Evolutionary conservation across 257 asterid species (phyloP), one percentile per base, ranked within the genome.

Genomic region (Solanum etuberosum): DNA sequence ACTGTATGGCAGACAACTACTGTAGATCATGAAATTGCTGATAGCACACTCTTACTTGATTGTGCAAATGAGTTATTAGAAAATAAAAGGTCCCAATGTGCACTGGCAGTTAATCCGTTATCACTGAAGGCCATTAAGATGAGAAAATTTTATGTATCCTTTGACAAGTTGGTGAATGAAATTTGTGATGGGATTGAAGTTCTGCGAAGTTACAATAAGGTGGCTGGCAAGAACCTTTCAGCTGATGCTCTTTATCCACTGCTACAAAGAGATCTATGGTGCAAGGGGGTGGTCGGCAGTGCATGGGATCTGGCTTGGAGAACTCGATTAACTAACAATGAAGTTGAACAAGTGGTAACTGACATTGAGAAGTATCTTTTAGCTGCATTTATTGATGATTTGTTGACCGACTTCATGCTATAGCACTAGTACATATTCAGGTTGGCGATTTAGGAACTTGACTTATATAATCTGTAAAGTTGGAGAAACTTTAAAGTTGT

Each of bases 291-390:
- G 86, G 87, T 85, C 23, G 88, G 84, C 5, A 90, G 89, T 23
- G 88, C 57, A 1, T 92, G 92, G 93, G 93, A 90, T 85, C 43
- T 78, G 85, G 93, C 92, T 7, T 92, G 94, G 94, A 85, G 87
- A 83, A 87, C 65, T 25, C 89, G 91, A 3, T 74, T 82, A 48
- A 68, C 88, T 68, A 40, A 37, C 27, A 90, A 89, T 65, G 91
- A 87, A 81, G 90, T 91, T 78, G 89, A 90, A 54, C 87, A 86
- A 85, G 91, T 92, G 16, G 91, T 90, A 90, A 86, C 23, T 86
- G 91, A 89, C 65, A 81, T 91, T 59, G 91, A 92, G 91, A 88
- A 89, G 89, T 86, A 84, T 76, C 80, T 91, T 83, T 76, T 92
- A 87, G 73, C 89, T 88, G 94, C 90, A 81, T 43, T 93, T 34